Conservation (phyloP, 345 rosid genomes). For the Eutrema heterophyllum region DNA sequence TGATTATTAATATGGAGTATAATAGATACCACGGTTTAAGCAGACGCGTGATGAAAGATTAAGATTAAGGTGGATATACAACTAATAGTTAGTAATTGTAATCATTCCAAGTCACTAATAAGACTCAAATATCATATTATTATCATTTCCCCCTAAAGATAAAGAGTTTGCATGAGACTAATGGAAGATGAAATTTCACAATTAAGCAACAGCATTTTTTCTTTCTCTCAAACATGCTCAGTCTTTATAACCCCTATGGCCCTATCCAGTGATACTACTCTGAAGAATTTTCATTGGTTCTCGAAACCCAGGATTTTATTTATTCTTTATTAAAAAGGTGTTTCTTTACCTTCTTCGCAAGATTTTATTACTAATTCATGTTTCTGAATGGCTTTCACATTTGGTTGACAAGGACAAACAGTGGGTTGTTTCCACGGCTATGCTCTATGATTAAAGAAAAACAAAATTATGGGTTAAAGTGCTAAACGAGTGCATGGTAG, state of each 20-base stretch:
- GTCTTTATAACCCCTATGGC: background rate
- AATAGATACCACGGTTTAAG: background rate
- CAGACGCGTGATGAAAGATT: slow-evolving; percentile 12
- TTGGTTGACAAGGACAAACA: background rate
- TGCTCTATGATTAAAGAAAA: no score
- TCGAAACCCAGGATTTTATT: background rate
- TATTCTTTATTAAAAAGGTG: background rate
- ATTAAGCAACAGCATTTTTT: background rate
- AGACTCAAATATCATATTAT: background rate
- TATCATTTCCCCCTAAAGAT: background rate
- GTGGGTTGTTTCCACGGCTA: background rate
- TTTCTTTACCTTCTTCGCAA: background rate
- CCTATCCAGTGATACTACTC: background rate
- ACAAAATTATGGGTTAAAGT: no score
- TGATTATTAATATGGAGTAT: background rate
- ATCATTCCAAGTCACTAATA: slow-evolving; percentile 9
- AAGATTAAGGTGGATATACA: background rate
- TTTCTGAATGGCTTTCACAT: background rate
- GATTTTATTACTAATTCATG: background rate
- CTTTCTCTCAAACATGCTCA: background rate
- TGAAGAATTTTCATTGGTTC: background rate
- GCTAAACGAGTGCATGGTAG: no score
- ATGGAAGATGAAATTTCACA: background rate
- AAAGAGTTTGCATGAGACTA: background rate
- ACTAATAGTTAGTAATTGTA: background rate